Percentiles rank a stretch among this genome's conserved stretches.
phyloP scores from a whole-genome alignment of 768 basidiomycete species.

The Trametes meyenii region DNA sequence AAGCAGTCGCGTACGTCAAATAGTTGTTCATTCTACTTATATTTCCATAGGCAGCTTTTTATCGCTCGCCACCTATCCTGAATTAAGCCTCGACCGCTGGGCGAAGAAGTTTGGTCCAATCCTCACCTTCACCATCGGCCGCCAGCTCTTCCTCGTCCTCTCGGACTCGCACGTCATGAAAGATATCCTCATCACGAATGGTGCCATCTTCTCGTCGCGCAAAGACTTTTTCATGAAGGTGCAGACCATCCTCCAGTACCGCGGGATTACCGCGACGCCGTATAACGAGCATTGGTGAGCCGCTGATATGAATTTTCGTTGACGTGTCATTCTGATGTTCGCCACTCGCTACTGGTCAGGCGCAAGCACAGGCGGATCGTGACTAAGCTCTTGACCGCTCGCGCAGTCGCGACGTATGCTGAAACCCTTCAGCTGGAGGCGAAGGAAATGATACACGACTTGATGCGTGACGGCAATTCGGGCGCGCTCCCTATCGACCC shows the following conservation, averaged over 20 bases:
- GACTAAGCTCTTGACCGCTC: conserved; percentile 35
- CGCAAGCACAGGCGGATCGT: conserved; percentile 48
- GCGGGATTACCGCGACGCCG: conserved; percentile 47
- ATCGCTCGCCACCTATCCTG: neutral
- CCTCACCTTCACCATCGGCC: conserved; percentile 50
- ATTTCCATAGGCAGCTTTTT: neutral
- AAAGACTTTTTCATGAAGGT: conserved; percentile 50
- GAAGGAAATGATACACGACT: neutral
- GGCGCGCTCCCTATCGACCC: conserved; percentile 43
- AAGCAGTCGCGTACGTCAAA: too few species aligned
- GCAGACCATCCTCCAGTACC: conserved; percentile 45
- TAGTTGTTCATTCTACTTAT: too few species aligned
- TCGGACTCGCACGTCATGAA: conserved; percentile 48
- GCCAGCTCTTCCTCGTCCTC: conserved; percentile 49
- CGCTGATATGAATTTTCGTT: neutral
- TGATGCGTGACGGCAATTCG: conserved; percentile 30
- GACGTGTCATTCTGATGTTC: neutral
- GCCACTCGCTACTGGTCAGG: conserved; percentile 14
- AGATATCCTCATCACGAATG: conserved; percentile 49
- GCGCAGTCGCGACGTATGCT: conserved; percentile 41
- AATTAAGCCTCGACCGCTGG: neutral
- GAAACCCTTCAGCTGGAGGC: conserved; percentile 33
- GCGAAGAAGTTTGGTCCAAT: conserved; percentile 46
- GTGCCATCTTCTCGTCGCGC: conserved; percentile 49
- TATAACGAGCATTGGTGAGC: conserved; percentile 47